Evolutionary conservation across 805 yeast genomes (phyloP), one percentile per base, ranked within the genome.

Genomic region (Ogataea parapolymorpha): DNA sequence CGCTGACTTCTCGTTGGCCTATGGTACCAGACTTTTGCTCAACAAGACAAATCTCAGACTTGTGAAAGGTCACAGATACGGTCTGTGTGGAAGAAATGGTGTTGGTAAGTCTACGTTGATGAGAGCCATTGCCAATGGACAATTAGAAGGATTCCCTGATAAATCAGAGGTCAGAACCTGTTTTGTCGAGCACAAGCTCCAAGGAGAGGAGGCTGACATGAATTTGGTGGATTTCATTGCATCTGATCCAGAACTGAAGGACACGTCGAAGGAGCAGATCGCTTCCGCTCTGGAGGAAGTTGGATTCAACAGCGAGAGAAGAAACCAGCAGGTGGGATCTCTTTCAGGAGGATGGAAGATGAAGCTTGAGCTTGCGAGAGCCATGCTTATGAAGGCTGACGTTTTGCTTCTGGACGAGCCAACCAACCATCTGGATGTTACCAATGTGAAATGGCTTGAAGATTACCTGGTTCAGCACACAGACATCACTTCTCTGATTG

Each of bases 271-370:
- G 44, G 82, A 77, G 6, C 91, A 84, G 41, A 87, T 91, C 59
- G 66, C 95, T 12, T 60, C 58, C 1, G 96, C 96, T 20, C 74
- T 91, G 45, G 80, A 70, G 33, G 79, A 78, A 37, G 98, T 91
- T 64, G 98, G 98, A 2, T 91, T 91, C 65, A 82, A 93, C 52
- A 93, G 84, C 42, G 91, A 82, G 60, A 81, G 96, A 71, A 78
- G 95, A 63, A 76, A 77, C 23, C 97, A 90, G 68, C 77, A 86
- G 34, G 96, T 93, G 43, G 96, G 96, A 28, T 86, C 97, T 2
- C 72, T 91, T 45, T 87, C 96, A 32, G 99, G 99, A 67, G 99
- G 99, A 66, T 91, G 99, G 99, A 93, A 93, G 70, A 91, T 91
- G 99, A 91, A 91, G 70, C 77, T 91, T 54, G 98, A 90, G 68